Base-by-base conservation (phyloP, 148 eudicot species). In the Camellia japonica region DNA sequence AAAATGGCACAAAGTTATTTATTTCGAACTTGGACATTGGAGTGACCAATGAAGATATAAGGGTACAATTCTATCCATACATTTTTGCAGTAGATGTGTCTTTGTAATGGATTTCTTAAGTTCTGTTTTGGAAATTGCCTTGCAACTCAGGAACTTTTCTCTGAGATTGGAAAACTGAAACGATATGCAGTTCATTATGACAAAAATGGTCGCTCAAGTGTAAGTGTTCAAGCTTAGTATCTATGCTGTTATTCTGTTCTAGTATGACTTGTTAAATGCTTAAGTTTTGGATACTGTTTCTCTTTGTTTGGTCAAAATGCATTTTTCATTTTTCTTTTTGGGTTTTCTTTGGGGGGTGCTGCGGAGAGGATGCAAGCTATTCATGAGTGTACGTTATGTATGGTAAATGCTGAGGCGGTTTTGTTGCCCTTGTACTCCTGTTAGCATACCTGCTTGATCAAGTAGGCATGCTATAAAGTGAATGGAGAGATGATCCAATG, bases 41-140 rank as follows among this genome's bases (percentile, higher is more conserved):
- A 80, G 99, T 95, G 82, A 87, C 93, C 79, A 95, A 88, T 88
- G 90, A 95, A 85, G 99, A 93, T 89, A 93, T 95, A 85, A 90
- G 97, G 97, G 99, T 95, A 93, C 86, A 83, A 74, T 84, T 81
- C 75, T 83, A 86, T 82, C 78, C 82, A 74, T 82, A 76, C 67
- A 12, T 82, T 84, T 86, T 83, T 71, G 68, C 62, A 56, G 83
- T 82, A 69, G 66, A 86, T 74, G 74, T 77, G 80, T 75, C 82
- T 84, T 80, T 85, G 73, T 81, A 78, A 80, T 77, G 84, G 78
- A 85, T 87, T 82, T 79, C 77, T 84, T 65, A 65, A 86, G 89
- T 83, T 89, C 43, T 73, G 56, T 80, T 30, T 30, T 80, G 84
- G 83, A 80, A 80, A 73, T 72, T 83, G 86, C 62, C 80, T 92